Conservation (phyloP, 139 green algal species). For the Picochlorum sp. region DNA sequence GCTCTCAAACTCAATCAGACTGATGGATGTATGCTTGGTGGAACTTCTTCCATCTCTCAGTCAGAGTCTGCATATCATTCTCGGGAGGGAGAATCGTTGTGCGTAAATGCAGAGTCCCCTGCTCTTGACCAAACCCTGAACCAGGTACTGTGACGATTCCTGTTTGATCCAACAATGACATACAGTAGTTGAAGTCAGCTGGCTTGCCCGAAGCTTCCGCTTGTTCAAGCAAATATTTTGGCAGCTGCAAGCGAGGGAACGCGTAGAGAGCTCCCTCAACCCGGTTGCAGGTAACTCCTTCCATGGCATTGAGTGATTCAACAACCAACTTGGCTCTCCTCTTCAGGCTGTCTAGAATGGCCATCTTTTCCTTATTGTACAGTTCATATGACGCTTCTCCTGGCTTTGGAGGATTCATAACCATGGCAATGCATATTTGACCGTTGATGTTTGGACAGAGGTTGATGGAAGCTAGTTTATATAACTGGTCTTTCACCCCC, state of each 20-base stretch:
- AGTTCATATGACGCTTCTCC: conserved; percentile 71
- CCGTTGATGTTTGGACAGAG: conserved; percentile 86
- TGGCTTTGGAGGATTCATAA: conserved; percentile 81
- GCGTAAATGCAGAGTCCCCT: conserved; percentile 29
- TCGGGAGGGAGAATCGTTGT: conserved; percentile 78
- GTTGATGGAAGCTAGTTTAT: conserved; percentile 86
- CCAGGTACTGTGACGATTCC: conserved; percentile 88
- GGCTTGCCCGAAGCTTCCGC: conserved; percentile 58
- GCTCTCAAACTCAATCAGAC: too few relatives aligned
- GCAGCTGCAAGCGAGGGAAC: conserved; percentile 59
- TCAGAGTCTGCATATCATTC: conserved; percentile 61
- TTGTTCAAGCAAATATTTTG: conserved; percentile 16
- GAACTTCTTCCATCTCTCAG: conserved; percentile 57
- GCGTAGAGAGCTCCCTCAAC: conserved; percentile 46
- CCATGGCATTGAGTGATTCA: conserved; percentile 64
- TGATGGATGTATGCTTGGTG: conserved; percentile 62
- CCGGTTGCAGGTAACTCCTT: conserved; percentile 79
- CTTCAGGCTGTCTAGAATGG: conserved; percentile 56
- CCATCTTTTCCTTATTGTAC: conserved; percentile 52
- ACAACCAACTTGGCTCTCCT: conserved; percentile 67
- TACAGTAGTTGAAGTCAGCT: conserved; percentile 88
- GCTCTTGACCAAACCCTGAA: conserved; percentile 68
- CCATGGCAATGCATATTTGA: conserved; percentile 55
- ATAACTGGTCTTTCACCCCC: conserved; percentile 64
- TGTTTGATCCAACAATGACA: conserved; percentile 70